Base-by-base conservation (phyloP, 352 stramenopile genomes). In the Phytopythium oedochilum region DNA sequence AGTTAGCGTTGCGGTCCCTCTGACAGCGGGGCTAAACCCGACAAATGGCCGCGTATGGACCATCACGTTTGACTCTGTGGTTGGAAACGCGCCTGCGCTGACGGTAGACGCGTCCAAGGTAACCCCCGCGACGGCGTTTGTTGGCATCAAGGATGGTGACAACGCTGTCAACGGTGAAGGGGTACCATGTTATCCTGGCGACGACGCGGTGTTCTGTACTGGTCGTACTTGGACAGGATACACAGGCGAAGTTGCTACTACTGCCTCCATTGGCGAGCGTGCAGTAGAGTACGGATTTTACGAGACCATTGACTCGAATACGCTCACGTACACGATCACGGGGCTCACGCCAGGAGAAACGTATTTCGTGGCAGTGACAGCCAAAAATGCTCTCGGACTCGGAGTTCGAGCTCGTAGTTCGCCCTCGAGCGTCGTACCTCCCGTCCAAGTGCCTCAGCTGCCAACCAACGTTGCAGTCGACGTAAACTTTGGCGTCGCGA, bases 361-460 rank as follows among this genome's bases (percentile, higher is more conserved):
- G 17, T 98, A 97, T 57, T 92, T 86, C 39, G 80, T 97, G 15
- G 65, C 82, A 2, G 86, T 98, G 31, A 80, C 88, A 8, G 92
- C 89, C 7, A 84, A 94, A 34, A 98, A 98, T 67, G 64, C 72
- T 17, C 72, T 88, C 20, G 90, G 89, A 38, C 66, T 78, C 22
- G 67, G 77, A 17, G 43, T 67, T 17, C 76, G 78, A 7, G 56
- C 72, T 8, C 61, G 61, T 35, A 73, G 75, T 4, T 64, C 70
- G 4, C 81, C 79, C 1, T 32, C 57, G 17, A 61, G 55, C 35
- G 81, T 94, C 45, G 71, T 73, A 1, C 71, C 68, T 17, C 87
- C 88, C 18, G 52, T 94, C 32, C 89, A 97, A 62, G 75, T 85
- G 8, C 92, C 94, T 32, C 75, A 73, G 2, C 53, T 60, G 25